Evolutionary conservation across 371 early-diverging fungal species (phyloP).

Genomic region (Mucor saturninus): DNA sequence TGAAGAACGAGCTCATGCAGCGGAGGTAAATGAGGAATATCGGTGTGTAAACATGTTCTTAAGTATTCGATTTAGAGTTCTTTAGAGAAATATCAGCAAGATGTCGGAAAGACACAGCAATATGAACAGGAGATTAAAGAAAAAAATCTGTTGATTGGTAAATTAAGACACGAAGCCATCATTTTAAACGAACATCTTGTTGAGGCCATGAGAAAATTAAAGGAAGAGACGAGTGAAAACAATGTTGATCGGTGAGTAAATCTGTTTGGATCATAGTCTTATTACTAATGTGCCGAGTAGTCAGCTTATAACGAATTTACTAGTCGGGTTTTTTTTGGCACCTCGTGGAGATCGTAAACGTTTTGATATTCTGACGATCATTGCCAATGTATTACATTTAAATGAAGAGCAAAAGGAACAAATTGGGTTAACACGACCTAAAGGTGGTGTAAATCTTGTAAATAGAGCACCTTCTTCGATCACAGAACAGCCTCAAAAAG

Average conservation of each 20-base stretch:
- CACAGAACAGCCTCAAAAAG: constrained; percentile 37
- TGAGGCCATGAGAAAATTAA: constrained; percentile 85
- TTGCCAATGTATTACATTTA: constrained; percentile 86
- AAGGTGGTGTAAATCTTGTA: constrained; percentile 13
- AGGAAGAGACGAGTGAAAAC: constrained; percentile 76
- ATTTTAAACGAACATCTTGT: constrained; percentile 83
- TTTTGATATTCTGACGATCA: constrained; percentile 86
- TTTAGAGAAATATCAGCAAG: constrained; percentile 61
- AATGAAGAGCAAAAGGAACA: constrained; percentile 86
- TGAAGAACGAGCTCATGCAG: constrained; percentile 59
- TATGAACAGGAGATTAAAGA: constrained; percentile 78
- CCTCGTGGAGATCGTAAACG: constrained; percentile 89
- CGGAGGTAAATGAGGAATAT: constrained; percentile 51
- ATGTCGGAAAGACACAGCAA: constrained; percentile 63
- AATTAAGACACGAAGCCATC: constrained; percentile 82
- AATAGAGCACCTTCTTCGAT: constrained; percentile 22
- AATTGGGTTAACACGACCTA: constrained; percentile 75
- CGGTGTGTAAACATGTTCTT: no score
- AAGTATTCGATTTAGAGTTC: constrained; percentile 28
- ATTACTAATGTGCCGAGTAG: constrained; percentile 35
- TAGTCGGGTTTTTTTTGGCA: constrained; percentile 83
- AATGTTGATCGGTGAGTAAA: constrained; percentile 73
- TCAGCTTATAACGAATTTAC: constrained; percentile 82
- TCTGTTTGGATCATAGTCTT: no score
- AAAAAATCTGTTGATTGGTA: constrained; percentile 76